Percentiles rank a stretch among this genome's conserved stretches.
These are phyloP conservation scores for Boletus sp. DNA, from an alignment of 1,284 basidiomycete species.

Conservation along the genomic window DNA sequence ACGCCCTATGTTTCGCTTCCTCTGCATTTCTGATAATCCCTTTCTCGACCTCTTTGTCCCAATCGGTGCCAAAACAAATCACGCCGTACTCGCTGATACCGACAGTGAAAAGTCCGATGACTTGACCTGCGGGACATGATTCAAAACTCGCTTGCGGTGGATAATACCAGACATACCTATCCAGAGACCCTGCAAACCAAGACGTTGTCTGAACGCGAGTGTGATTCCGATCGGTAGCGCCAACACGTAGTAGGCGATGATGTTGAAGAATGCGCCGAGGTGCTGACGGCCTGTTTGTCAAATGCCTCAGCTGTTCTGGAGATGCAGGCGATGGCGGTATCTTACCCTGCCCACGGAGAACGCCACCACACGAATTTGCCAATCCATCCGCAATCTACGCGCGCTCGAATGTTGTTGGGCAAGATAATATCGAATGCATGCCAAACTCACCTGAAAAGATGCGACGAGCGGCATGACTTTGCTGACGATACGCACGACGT, in stretches of 20 bases:
- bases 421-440: neutral
- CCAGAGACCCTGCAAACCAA: constrained; percentile 69
- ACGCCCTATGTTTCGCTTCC: constrained; percentile 42
- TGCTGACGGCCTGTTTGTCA: constrained; percentile 57
- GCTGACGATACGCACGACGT: constrained; percentile 60
- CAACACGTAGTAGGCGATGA: constrained; percentile 72
- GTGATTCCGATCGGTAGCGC: constrained; percentile 69
- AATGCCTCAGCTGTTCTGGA: constrained; percentile 3
- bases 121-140: constrained; percentile 50
- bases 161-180: constrained; percentile 41
- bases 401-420: neutral
- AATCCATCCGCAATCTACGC: constrained; percentile 63
- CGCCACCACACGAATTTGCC: constrained; percentile 69
- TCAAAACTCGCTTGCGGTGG: neutral
- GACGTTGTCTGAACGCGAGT: constrained; percentile 53
- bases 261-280: constrained; percentile 69
- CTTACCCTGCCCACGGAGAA: constrained; percentile 63
- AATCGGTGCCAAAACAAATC: constrained; percentile 63
- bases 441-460: constrained; percentile 59
- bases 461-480: constrained; percentile 76
- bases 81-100: constrained; percentile 64
- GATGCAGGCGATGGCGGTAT: neutral
- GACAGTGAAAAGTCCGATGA: constrained; percentile 67
- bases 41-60: constrained; percentile 56
- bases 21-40: constrained; percentile 48